These are phyloP conservation scores for Ganoderma resinaceum DNA, from an alignment of 1,284 basidiomycete species.

Conservation along the genomic window DNA sequence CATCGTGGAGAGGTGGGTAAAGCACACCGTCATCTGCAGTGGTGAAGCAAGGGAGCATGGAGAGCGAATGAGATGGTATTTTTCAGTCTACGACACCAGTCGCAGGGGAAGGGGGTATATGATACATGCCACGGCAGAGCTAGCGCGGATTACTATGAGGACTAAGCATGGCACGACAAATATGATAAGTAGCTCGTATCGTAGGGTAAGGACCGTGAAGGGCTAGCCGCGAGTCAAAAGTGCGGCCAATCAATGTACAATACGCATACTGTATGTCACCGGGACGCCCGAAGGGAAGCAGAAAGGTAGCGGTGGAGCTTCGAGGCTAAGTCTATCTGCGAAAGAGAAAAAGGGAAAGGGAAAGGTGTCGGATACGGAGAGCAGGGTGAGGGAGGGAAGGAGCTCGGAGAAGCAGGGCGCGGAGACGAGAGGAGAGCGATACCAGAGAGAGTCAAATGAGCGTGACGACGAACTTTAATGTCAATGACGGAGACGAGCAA, in stretches of 20 bases:
- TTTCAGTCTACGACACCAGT: neutral
- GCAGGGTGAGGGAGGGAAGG: neutral
- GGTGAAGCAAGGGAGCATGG: neutral
- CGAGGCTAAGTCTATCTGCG: neutral
- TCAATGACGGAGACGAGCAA: neutral
- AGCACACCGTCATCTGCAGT: neutral
- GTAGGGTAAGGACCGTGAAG: conserved; percentile 2
- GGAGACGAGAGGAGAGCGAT: neutral
- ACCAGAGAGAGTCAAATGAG: neutral
- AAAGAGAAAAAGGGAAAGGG: no score
- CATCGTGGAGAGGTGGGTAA: neutral
- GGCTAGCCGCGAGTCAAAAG: neutral
- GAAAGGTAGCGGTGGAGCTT: neutral
- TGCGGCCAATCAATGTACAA: conserved; percentile 7
- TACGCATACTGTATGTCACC: conserved; percentile 1
- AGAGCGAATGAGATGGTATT: neutral
- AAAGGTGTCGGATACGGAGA: neutral
- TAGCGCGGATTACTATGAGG: conserved; percentile 11
- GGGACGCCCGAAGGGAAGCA: neutral
- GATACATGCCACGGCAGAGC: conserved; percentile 8
- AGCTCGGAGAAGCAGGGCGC: no score
- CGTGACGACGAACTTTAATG: conserved; percentile 7
- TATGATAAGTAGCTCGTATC: neutral
- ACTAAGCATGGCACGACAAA: neutral
- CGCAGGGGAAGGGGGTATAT: neutral